phyloP scores from a whole-genome alignment of 2,329 filamentous ascomycete genomes.

The Orbilia javanica region DNA sequence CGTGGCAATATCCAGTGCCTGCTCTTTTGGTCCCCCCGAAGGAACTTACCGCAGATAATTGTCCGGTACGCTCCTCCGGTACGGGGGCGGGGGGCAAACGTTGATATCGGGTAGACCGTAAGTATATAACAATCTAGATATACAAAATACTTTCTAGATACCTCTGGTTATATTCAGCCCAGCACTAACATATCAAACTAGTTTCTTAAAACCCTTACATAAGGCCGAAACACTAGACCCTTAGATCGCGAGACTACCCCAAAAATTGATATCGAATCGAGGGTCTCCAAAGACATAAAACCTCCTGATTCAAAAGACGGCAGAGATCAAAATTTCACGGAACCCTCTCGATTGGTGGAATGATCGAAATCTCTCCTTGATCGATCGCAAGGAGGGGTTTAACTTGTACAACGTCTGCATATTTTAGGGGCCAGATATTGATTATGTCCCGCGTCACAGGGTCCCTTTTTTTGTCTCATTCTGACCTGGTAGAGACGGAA shows the following conservation, averaged over 20 bases:
- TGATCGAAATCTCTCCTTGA: not conserved
- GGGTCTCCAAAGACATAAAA: not conserved
- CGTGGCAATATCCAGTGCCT: constrained; percentile 1
- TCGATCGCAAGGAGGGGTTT: constrained; percentile 5
- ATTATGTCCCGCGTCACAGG: constrained; percentile 14
- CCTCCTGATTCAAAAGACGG: constrained; percentile 12
- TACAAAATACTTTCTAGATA: too few relatives aligned
- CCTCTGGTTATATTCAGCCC: not conserved
- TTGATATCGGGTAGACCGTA: too few relatives aligned
- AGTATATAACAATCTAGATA: not conserved
- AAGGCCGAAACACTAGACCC: not conserved
- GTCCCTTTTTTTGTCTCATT: constrained; percentile 13
- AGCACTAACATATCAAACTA: not conserved
- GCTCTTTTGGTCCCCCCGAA: not conserved
- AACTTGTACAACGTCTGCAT: not conserved
- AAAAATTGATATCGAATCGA: constrained; percentile 16
- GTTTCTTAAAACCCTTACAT: not conserved
- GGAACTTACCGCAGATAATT: not conserved
- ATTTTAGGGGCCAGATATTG: not conserved
- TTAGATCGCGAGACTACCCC: not conserved
- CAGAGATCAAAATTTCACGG: not conserved
- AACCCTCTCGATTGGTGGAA: not conserved
- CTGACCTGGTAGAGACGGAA: constrained; percentile 13
- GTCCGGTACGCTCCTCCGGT: constrained; percentile 6
- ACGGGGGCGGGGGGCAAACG: not conserved